Conservation (phyloP, 768 basidiomycete genomes). For the Tylopilus cervinicoccineus region DNA sequence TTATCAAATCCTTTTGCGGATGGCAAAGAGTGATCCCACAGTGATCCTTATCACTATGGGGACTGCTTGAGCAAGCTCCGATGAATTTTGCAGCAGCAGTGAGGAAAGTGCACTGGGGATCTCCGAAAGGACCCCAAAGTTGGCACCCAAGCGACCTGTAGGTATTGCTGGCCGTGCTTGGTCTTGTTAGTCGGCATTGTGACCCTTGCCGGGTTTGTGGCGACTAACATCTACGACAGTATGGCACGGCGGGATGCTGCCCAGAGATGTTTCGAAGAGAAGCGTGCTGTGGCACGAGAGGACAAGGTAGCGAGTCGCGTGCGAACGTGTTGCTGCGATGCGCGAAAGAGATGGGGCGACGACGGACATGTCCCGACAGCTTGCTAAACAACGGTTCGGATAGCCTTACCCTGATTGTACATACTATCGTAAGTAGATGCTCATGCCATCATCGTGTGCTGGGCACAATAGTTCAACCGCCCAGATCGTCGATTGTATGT, state of each 20-base stretch:
- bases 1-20: no score
- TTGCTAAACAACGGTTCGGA: conserved; percentile 87
- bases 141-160: no score
- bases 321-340: conserved; percentile 60
- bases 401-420: conserved; percentile 31
- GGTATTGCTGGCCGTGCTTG: no score
- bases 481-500: no score
- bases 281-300: conserved; percentile 36
- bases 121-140: no score
- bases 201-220: neutral
- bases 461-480: no score
- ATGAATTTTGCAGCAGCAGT: no score
- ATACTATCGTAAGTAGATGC: conserved; percentile 15
- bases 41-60: no score
- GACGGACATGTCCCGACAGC: conserved; percentile 93
- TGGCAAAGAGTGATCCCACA: no score
- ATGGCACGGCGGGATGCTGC: conserved; percentile 72
- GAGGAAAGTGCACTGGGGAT: no score
- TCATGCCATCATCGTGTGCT: neutral
- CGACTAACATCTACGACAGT: conserved; percentile 39
- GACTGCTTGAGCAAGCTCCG: no score
- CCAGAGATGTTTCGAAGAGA: conserved; percentile 58
- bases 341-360: conserved; percentile 88
- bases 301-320: conserved; percentile 47
- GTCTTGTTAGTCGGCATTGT: conserved; percentile 53